Conservation (phyloP, 257 asterid genomes). For the Capsicum pubescens region DNA sequence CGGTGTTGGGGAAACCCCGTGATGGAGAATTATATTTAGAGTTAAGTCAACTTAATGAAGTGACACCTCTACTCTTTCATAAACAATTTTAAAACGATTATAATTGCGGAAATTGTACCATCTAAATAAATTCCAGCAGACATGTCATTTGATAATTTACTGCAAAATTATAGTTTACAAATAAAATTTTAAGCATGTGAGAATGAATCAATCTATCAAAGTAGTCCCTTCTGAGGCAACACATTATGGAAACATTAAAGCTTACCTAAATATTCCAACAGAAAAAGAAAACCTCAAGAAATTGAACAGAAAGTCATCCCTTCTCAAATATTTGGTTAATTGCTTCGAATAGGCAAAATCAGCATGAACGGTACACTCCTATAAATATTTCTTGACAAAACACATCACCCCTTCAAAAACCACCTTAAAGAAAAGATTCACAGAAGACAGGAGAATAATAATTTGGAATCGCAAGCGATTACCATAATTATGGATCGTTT, state of each 20-base stretch:
- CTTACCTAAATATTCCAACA: not conserved
- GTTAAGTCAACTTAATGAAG: not conserved
- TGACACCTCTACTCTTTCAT: not conserved
- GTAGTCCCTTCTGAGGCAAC: not conserved
- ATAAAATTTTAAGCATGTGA: not conserved
- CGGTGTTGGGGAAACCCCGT: not conserved
- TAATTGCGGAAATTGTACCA: not conserved
- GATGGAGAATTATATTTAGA: not conserved
- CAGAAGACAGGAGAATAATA: not conserved
- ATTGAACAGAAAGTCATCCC: conserved; percentile 8
- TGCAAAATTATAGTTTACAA: conserved; percentile 8
- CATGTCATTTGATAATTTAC: too few relatives aligned
- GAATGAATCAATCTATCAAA: not conserved
- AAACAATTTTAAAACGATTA: conserved; percentile 10
- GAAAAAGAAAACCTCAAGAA: not conserved
- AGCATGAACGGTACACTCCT: not conserved
- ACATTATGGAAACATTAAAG: not conserved
- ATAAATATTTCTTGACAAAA: not conserved
- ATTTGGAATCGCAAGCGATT: not conserved
- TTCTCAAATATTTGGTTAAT: not conserved
- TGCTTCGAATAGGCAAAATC: conserved; percentile 12
- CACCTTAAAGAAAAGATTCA: not conserved
- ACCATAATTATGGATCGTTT: not conserved
- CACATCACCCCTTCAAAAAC: not conserved
- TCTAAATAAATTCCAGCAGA: conserved; percentile 1